Percentiles rank a stretch among this genome's conserved stretches.
Evolutionary conservation across 352 stramenopile genomes (phyloP).

Genomic region (Phytophthora cryptogea): DNA sequence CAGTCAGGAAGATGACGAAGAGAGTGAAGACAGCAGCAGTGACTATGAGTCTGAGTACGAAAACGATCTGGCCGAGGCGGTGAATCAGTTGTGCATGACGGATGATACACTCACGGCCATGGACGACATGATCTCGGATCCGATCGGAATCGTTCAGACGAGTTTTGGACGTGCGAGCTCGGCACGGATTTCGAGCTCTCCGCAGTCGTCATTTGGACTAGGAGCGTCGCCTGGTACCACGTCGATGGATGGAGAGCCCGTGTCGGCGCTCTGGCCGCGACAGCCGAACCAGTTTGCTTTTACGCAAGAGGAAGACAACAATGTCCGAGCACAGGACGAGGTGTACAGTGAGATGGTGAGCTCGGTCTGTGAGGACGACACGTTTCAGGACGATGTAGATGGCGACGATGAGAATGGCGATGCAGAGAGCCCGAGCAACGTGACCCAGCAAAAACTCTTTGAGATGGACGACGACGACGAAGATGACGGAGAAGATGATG

Average conservation of each 20-base stretch:
- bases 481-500: conserved; percentile 11
- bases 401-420: conserved; percentile 33
- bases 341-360: conserved; percentile 82
- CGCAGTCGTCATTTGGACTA: conserved; percentile 68
- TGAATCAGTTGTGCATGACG: conserved; percentile 75
- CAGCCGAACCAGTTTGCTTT: conserved; percentile 87
- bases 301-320: conserved; percentile 80
- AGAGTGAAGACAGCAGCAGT: conserved; percentile 43
- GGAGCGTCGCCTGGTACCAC: conserved; percentile 62
- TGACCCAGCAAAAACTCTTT: conserved; percentile 54
- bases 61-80: conserved; percentile 66
- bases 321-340: conserved; percentile 62
- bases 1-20: conserved; percentile 24
- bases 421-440: conserved; percentile 24
- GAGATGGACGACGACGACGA: conserved; percentile 59
- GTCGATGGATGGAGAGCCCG: conserved; percentile 75
- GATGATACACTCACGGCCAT: conserved; percentile 55
- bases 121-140: conserved; percentile 55
- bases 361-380: conserved; percentile 67
- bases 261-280: conserved; percentile 76
- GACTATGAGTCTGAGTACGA: conserved; percentile 72
- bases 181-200: conserved; percentile 52
- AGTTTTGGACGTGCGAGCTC: conserved; percentile 31
- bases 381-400: conserved; percentile 51
- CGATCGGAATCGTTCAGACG: conserved; percentile 50